These are phyloP conservation scores for Pythium grandisporangium DNA, from an alignment of 352 stramenopile species.

Conservation along the genomic window DNA sequence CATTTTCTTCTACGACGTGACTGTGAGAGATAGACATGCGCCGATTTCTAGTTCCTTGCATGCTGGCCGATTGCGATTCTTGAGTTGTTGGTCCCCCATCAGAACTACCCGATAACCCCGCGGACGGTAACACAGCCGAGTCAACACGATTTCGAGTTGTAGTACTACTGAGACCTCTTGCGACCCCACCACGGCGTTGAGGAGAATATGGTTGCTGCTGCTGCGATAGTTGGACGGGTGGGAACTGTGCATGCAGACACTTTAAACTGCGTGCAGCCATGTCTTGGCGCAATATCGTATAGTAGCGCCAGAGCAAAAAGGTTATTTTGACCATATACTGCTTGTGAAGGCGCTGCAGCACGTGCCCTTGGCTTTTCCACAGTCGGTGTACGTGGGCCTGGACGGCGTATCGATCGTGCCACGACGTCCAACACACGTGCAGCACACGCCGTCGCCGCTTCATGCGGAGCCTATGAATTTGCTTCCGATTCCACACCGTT, in stretches of 20 bases:
- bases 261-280: constrained; percentile 9
- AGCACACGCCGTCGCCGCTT: constrained; percentile 6
- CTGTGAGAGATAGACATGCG: not conserved
- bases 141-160: too few relatives aligned
- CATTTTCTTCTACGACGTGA: constrained; percentile 7
- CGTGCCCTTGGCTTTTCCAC: constrained; percentile 32
- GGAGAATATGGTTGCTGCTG: too few relatives aligned
- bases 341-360: constrained; percentile 28
- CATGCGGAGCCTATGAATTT: constrained; percentile 2
- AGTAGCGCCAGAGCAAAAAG: constrained; percentile 27
- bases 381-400: constrained; percentile 9
- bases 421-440: constrained; percentile 10
- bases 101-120: not conserved
- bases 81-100: not conserved
- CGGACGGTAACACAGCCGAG: not conserved
- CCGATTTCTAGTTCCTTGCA: not conserved
- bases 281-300: constrained; percentile 18
- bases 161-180: too few relatives aligned
- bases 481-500: constrained; percentile 6
- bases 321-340: constrained; percentile 20
- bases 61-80: not conserved
- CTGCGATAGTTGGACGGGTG: too few relatives aligned
- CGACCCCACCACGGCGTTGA: too few relatives aligned
- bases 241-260: constrained; percentile 9
- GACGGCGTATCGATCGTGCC: constrained; percentile 4